Evolutionary conservation across 768 basidiomycete genomes (phyloP), one percentile per base, ranked within the genome.

Genomic region (Suillus paluster): DNA sequence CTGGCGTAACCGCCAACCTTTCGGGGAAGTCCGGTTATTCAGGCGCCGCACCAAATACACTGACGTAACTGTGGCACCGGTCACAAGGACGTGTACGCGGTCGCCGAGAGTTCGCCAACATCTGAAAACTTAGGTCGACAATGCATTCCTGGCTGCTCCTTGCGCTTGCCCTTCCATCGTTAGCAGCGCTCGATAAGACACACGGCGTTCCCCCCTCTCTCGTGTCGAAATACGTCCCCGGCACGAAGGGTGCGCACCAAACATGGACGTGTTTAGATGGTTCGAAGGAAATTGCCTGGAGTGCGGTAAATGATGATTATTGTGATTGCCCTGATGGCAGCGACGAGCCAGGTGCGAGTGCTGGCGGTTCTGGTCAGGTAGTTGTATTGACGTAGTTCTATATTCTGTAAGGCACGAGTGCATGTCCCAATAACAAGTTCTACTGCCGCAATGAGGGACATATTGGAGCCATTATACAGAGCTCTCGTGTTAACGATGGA

Each of bases 241-340:
- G 64, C 25, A 74, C 79, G 7, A 77, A 75, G 57, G 84, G 81
- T 61, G 79, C 75, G 30, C 64, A 63, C 48, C 63, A 66, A 23
- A 75, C 73, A 17, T 97, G 94, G 91, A 83, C 78, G 64, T 97
- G 95, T 77, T 77, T 97, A 63, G 90, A 95, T 68, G 90, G 89
- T 23, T 88, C 86, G 0, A 89, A 88, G 69, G 82, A 85, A 64
- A 93, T 98, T 65, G 78, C 88, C 2, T 94, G 89, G 88, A 76
- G 79, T 38, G 87, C 91, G 21, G 88, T 97, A 27, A 97, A 98
- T 73, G 94, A 98, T 71, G 95, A 98, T 75, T 94, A 88, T 69
- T 98, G 95, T 71, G 95, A 98, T 77, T 98, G 95, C 71, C 81
- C 82, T 34, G 95, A 97, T 70, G 95, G 95, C n/a, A 95, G 91